Conservation (phyloP, 225 moss, liverwort and hornwort genomes). For the Antitrichia curtipendula region DNA sequence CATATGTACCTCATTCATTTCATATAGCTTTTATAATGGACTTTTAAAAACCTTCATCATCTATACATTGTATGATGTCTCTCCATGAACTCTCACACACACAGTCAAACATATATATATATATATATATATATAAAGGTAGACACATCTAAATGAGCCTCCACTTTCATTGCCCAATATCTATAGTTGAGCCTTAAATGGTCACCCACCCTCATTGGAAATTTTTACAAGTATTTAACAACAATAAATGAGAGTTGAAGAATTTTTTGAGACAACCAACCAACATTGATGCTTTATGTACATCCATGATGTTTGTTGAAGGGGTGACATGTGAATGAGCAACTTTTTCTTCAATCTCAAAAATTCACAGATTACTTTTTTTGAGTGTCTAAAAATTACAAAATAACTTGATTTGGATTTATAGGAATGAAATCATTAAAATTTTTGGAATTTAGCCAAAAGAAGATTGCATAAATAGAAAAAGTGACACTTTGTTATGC, state of each 20-base stretch:
- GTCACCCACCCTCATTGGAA: neutral
- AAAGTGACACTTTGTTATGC: neutral
- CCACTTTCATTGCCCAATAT: fast-evolving
- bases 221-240: neutral
- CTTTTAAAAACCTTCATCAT: neutral
- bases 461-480: neutral
- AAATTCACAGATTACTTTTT: neutral
- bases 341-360: neutral
- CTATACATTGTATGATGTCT: neutral
- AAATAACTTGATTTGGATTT: neutral
- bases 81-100: neutral
- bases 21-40: neutral
- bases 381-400: neutral
- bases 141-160: neutral
- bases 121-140: neutral
- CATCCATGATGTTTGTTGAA: neutral
- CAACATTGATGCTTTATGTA: neutral
- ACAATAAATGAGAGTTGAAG: neutral
- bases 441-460: neutral
- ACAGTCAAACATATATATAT: too few species aligned
- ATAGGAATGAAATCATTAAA: neutral
- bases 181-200: neutral
- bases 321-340: neutral
- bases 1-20: neutral
- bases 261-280: too few species aligned